These are phyloP conservation scores for Kondoa malvinella DNA, from an alignment of 768 basidiomycete species.

Conservation along the genomic window DNA sequence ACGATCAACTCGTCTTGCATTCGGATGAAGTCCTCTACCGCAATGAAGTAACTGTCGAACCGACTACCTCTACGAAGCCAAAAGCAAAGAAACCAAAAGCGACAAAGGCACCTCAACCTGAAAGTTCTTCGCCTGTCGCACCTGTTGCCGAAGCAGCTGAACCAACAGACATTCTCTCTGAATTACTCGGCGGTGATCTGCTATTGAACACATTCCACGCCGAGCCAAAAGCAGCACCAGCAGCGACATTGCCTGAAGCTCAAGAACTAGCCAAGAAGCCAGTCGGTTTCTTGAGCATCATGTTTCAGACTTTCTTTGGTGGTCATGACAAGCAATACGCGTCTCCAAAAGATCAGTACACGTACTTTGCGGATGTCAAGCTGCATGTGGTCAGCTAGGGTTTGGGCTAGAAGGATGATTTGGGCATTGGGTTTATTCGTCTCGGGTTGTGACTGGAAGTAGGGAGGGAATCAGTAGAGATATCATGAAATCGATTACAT, in stretches of 20 bases:
- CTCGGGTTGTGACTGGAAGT: too few species aligned
- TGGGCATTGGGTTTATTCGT: too few species aligned
- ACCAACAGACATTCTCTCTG: background rate
- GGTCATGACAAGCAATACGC: conserved; percentile 2
- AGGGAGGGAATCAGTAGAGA: too few species aligned
- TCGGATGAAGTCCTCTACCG: conserved; percentile 24
- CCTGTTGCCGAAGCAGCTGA: too few species aligned
- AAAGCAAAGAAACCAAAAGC: background rate
- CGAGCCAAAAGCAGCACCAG: background rate
- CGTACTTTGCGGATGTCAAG: conserved; percentile 1
- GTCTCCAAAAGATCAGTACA: background rate
- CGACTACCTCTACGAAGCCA: background rate
- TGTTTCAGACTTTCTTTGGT: conserved; percentile 11
- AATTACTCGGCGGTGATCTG: background rate
- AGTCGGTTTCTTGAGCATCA: background rate
- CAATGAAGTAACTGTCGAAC: conserved; percentile 15
- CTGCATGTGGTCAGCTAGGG: background rate
- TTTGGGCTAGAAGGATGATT: background rate
- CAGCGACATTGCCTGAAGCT: too few species aligned
- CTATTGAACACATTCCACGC: background rate
- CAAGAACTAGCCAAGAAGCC: background rate
- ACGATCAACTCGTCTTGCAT: conserved; percentile 23
- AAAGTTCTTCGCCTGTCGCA: too few species aligned
- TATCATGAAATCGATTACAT: too few species aligned
- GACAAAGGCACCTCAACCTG: too few species aligned